Base-by-base conservation (phyloP, 495 filamentous ascomycete genomes). In the Aspergillus diversus region DNA sequence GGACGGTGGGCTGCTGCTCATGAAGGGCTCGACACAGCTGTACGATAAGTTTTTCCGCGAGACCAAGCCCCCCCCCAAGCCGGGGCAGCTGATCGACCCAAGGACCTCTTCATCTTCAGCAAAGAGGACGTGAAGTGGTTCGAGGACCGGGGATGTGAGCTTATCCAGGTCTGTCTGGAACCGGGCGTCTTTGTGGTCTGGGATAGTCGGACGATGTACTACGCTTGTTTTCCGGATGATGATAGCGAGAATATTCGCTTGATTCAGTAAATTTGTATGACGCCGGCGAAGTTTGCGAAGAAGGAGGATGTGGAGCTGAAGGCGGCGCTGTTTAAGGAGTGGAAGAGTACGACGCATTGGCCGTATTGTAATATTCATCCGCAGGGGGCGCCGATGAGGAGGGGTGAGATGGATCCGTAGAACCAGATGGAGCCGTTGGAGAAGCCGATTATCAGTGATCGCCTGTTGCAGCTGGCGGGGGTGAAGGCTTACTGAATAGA, bases 181-280 rank as follows among this genome's bases (percentile, higher is more conserved):
- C 71, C 74, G 11, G 77, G 75, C 4, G 75, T 77, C 61, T 68
- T 79, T 56, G 72, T 79, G 0, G 70, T 78, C 5, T 76, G 77
- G 77, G 77, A 79, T 33, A 73, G 69, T 0, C 69, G 75, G n/a
- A 73, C 75, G 5, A 73, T 78, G 65, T 75, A 79, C 59, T 77
- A 77, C 35, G 76, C 73, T 12, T 62, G 65, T 42, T 53, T 71
- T 32, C 75, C 75, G 3, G 66, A 73, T 49, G 74, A 73, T 2
- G 49, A 74, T 11, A 4, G 37, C 1, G 8, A 39, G 37, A 68
- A 74, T 48, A 77, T 75, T 32, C 69, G 76, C 17, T 69, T 70
- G 37, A 69, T 71, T 12, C 69, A 71, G 35, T 72, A 73, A 32
- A 69, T 72, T 34, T 71, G 69, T 55, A 70, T 71, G 69, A 73